These are phyloP conservation scores for Penicillium sp. DNA, from an alignment of 2,329 filamentous ascomycete genomes.

Conservation along the genomic window DNA sequence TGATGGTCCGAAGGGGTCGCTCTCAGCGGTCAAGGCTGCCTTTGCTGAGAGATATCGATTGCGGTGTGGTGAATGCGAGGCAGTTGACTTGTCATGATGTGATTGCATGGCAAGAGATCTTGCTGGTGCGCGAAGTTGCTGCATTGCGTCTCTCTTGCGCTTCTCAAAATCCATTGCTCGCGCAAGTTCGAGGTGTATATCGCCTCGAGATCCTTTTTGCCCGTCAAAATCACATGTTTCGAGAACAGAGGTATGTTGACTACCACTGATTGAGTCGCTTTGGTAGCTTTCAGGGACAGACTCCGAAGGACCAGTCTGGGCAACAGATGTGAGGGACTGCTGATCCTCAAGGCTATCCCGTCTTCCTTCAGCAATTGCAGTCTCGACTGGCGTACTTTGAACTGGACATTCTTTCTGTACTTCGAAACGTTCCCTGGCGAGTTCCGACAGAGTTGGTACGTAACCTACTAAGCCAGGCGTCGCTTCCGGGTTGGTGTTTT, in stretches of 20 bases:
- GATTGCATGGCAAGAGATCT: not conserved
- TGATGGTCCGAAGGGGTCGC: constrained; percentile 1
- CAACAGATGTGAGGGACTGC: no score
- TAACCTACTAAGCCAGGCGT: not conserved
- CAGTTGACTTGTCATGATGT: not conserved
- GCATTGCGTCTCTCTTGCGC: constrained; percentile 21
- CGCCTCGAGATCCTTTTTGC: constrained; percentile 2
- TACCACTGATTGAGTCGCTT: no score
- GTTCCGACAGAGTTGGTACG: constrained; percentile 12
- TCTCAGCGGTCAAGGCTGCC: constrained; percentile 10
- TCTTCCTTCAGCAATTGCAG: no score
- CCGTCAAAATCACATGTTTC: no score
- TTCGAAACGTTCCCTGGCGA: constrained; percentile 15
- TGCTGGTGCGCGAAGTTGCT: constrained; percentile 1
- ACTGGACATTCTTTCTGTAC: no score
- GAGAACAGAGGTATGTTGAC: no score
- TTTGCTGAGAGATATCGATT: constrained; percentile 19
- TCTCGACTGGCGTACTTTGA: no score
- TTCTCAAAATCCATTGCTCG: constrained; percentile 21
- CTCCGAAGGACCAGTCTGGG: no score
- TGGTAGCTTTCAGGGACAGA: no score
- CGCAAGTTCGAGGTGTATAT: constrained; percentile 11
- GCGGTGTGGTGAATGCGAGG: constrained; percentile 9
- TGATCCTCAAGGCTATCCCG: no score
- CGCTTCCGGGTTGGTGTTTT: not conserved